Evolutionary conservation across 805 yeast genomes (phyloP).

Genomic region (Nakazawaea peltata): DNA sequence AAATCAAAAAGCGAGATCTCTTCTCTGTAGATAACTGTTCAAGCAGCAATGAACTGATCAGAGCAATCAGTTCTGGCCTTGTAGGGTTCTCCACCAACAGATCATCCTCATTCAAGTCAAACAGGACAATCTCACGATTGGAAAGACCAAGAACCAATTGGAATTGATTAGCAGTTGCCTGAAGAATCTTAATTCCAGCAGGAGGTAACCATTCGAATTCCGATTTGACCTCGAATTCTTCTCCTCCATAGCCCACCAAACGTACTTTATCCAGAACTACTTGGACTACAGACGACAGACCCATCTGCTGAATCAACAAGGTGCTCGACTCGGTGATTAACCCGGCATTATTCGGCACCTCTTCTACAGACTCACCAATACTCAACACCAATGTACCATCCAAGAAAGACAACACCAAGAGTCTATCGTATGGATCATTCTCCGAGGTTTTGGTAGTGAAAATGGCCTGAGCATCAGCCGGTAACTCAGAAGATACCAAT

Average conservation of each 20-base stretch:
- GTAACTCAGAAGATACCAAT: constrained; percentile 70
- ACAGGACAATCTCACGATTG: constrained; percentile 70
- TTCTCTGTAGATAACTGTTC: constrained; percentile 35
- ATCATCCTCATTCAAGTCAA: constrained; percentile 69
- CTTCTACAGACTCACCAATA: constrained; percentile 76
- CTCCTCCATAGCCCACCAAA: constrained; percentile 33
- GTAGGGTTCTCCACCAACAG: constrained; percentile 65
- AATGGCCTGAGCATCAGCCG: constrained; percentile 51
- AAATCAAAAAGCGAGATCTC: constrained; percentile 51
- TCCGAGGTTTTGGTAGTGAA: constrained; percentile 50
- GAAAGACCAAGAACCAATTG: constrained; percentile 71
- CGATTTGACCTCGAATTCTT: constrained; percentile 19
- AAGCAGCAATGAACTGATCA: constrained; percentile 38
- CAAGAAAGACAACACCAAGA: constrained; percentile 55
- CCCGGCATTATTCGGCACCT: constrained; percentile 53
- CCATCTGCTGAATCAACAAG: constrained; percentile 61
- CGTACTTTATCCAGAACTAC: constrained; percentile 64
- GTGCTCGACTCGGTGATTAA: constrained; percentile 53
- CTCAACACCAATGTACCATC: constrained; percentile 67
- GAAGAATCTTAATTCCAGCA: constrained; percentile 54
- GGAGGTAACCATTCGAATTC: constrained; percentile 79
- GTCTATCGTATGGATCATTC: constrained; percentile 46
- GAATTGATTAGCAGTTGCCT: constrained; percentile 53
- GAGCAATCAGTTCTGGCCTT: constrained; percentile 42
- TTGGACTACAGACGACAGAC: constrained; percentile 57